phyloP scores from a whole-genome alignment of 2,329 filamentous ascomycete species.

The Sporothrix protearum region DNA sequence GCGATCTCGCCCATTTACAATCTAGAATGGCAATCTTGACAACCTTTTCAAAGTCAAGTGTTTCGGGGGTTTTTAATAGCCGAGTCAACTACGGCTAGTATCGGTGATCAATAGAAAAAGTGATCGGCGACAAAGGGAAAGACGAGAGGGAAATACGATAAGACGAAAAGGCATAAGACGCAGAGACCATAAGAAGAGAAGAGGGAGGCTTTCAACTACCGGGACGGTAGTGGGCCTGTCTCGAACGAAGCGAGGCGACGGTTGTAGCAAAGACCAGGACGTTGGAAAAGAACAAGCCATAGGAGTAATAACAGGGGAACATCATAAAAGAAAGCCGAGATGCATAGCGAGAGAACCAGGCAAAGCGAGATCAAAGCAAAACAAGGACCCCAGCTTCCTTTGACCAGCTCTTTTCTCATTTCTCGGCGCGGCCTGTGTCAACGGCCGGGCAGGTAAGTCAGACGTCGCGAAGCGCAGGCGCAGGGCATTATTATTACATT shows the following conservation, averaged over 20 bases:
- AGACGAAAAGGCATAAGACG: not conserved
- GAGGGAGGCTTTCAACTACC: not conserved
- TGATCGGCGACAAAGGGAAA: not conserved
- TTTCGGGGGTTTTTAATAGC: not conserved
- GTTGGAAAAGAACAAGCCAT: not conserved
- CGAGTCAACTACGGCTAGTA: not conserved
- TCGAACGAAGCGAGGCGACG: constrained; percentile 4
- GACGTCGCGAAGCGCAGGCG: not conserved
- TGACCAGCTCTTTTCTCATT: not conserved
- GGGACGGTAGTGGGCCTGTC: not conserved
- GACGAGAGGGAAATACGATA: not conserved
- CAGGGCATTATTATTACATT: not conserved
- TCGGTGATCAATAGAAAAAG: too few species aligned
- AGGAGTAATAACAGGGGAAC: not conserved
- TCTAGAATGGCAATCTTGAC: not conserved
- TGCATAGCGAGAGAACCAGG: constrained; percentile 1
- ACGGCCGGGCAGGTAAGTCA: constrained; percentile 13
- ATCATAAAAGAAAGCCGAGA: not conserved
- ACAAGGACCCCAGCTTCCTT: not conserved
- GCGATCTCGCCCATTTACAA: constrained; percentile 8
- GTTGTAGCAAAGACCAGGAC: not conserved
- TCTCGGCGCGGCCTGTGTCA: not conserved
- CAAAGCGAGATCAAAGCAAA: constrained; percentile 8
- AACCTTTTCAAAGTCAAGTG: not conserved
- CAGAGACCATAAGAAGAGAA: not conserved